Evolutionary conservation across 83 land plant species (phyloP), one percentile per base, ranked within the genome.

Genomic region (Picea mariana): DNA sequence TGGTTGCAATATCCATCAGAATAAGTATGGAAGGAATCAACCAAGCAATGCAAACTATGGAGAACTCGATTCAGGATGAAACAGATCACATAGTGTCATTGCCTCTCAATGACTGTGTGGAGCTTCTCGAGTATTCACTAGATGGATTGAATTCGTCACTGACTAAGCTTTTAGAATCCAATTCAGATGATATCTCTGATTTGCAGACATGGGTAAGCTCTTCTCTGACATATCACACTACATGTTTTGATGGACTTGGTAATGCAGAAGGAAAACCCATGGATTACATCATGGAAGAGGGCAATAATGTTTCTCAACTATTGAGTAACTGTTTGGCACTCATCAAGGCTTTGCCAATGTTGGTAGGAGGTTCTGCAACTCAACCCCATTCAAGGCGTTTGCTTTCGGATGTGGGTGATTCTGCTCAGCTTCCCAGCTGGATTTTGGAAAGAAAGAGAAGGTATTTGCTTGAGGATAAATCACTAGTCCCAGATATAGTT

Each of bases 11-110:
- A 75, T 75, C 77, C 21, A 75, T 75, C 27, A 75, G 77, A 75
- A 21, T 75, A 75, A 23, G 77, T 42, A 75, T 75, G 77, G 77
- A 75, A 75, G 77, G 77, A 47, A 75, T 75, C 77, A 75, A 47
- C 24, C 12, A 20, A 44, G 77, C 77, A 47, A 75, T 75, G 77
- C 77, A 75, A 49, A 47, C 26, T 75, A 42, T 75, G 26, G 77
- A 75, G 26, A 75, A 75, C 77, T 75, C 23, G 9, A 75, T 75
- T n/a, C 77, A 75, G 6, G 77, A 75, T n/a, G n/a, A 75, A 75
- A 24, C 58, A 21, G 77, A 75, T 75, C 77, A 47, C 59, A 47
- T n/a, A n/a, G 77, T 47, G 26, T 75, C 77, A 24, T 40, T 75
- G 77, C 23, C 77, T 47, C 77, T 75, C 42, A 75, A 75, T 47